Conservation (phyloP, 2,329 filamentous ascomycete species). For the Penicillium sp. region DNA sequence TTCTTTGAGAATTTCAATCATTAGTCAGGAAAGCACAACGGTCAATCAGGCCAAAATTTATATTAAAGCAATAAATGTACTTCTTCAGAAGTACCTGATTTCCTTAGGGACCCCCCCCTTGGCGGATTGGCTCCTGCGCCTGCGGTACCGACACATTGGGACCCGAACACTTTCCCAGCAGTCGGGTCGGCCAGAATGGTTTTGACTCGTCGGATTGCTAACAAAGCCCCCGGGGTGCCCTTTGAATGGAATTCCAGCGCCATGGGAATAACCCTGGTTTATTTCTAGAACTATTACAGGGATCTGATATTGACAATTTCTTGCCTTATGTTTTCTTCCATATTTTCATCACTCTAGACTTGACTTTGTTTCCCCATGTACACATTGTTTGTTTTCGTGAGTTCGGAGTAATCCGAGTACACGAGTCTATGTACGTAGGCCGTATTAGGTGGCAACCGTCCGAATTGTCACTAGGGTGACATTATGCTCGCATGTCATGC, state of each 20-base stretch:
- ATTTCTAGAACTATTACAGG: conserved; percentile 12
- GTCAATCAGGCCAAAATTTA: too few relatives aligned
- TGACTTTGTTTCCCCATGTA: too few relatives aligned
- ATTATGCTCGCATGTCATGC: too few relatives aligned
- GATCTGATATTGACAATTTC: not conserved
- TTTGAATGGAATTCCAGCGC: conserved; percentile 16
- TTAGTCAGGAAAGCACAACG: too few relatives aligned
- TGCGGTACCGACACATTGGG: conserved; percentile 23
- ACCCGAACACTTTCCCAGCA: conserved; percentile 21
- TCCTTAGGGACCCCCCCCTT: conserved; percentile 3
- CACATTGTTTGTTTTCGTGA: too few relatives aligned
- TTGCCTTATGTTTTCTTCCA: not conserved
- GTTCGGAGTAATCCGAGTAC: conserved; percentile 16
- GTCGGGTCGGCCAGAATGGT: conserved; percentile 17
- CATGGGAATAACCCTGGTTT: conserved; percentile 11
- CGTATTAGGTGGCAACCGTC: too few relatives aligned
- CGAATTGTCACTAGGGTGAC: too few relatives aligned
- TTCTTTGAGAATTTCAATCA: too few relatives aligned
- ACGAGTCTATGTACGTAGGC: not conserved
- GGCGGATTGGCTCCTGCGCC: conserved; percentile 13
- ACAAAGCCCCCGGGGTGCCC: conserved; percentile 15
- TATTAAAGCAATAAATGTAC: not conserved
- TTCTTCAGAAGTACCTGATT: not conserved
- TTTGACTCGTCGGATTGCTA: conserved; percentile 19
- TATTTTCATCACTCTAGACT: too few relatives aligned